These are phyloP conservation scores for Sporothrix mexicana DNA, from an alignment of 2,329 filamentous ascomycete genomes.

Conservation along the genomic window DNA sequence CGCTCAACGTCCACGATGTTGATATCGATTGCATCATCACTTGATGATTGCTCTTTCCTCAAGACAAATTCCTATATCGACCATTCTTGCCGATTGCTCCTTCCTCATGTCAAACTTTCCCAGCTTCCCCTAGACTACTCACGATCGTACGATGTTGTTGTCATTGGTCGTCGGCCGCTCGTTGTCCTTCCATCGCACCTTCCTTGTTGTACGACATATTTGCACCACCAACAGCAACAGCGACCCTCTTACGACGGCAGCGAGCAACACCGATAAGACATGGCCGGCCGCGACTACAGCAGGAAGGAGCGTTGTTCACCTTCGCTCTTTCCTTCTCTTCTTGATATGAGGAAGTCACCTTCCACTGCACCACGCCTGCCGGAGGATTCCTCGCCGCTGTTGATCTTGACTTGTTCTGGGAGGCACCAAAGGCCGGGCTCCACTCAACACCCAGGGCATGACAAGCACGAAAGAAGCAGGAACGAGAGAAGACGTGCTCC, in stretches of 20 bases:
- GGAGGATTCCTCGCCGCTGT: constrained; percentile 10
- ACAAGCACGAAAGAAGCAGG: neutral
- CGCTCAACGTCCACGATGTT: neutral
- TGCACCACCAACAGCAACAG: neutral
- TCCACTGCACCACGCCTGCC: neutral
- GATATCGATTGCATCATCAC: neutral
- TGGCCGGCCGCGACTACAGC: neutral
- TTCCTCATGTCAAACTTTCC: neutral
- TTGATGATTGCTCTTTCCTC: neutral
- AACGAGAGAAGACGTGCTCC: too few relatives aligned
- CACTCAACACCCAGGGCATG: neutral
- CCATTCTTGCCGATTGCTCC: too few relatives aligned
- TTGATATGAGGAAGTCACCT: neutral
- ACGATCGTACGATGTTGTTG: neutral
- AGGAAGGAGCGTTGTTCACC: constrained; percentile 8
- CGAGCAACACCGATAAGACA: neutral
- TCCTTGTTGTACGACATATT: too few relatives aligned
- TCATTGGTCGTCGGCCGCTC: neutral
- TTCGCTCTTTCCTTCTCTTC: constrained; percentile 6
- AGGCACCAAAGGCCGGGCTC: constrained; percentile 13
- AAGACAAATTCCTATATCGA: too few relatives aligned
- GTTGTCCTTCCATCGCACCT: neutral
- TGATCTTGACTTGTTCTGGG: constrained; percentile 3
- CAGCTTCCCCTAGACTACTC: neutral
- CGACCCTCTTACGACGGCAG: too few relatives aligned